A percentile compares a stretch with the other conserved stretches of the same genome.
phyloP scores from a whole-genome alignment of 495 filamentous ascomycete genomes.

The Trichoderma erinaceum region DNA sequence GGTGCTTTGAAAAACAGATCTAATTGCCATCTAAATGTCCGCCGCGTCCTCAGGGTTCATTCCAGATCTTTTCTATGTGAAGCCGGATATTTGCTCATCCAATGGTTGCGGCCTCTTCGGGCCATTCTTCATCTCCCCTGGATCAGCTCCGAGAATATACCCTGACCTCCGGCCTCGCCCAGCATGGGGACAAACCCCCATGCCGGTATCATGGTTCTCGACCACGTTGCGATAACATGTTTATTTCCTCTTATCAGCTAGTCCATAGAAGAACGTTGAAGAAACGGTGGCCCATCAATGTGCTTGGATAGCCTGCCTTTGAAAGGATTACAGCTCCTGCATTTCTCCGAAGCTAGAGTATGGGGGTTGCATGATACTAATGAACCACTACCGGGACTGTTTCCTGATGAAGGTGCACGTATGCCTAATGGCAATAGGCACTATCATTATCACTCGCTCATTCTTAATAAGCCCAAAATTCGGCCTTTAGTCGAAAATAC shows the following conservation, averaged over 20 bases:
- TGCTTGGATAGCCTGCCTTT: neutral
- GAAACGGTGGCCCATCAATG: neutral
- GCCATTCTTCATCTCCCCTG: too few species aligned
- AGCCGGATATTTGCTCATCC: too few species aligned
- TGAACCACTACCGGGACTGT: neutral
- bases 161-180: too few species aligned
- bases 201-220: neutral
- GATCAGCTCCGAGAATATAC: too few species aligned
- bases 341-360: neutral
- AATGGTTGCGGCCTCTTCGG: too few species aligned
- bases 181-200: too few species aligned
- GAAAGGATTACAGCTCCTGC: neutral
- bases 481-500: neutral
- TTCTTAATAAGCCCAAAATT: neutral
- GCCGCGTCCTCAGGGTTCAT: too few species aligned
- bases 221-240: neutral
- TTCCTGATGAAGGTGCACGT: neutral
- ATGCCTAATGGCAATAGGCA: neutral
- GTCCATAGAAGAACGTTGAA: neutral
- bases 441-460: neutral
- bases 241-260: neutral
- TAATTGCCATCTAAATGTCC: too few species aligned
- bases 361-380: neutral
- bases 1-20: too few species aligned
- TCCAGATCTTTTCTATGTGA: too few species aligned